Evolutionary conservation across 1,284 basidiomycete genomes (phyloP).

Genomic region (Ustilago bromivora): DNA sequence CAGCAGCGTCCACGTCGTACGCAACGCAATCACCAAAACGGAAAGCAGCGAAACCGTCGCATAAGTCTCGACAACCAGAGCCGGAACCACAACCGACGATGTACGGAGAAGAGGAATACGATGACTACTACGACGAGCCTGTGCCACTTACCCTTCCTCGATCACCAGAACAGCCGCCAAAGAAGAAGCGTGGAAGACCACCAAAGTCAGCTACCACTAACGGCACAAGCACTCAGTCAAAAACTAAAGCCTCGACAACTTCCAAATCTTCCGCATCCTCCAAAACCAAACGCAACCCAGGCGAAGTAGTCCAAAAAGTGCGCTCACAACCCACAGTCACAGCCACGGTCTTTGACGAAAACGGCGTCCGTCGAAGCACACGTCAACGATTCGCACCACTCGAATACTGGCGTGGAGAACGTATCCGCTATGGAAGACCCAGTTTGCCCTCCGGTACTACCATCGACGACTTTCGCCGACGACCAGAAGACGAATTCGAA

Average conservation of each 20-base stretch:
- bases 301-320: conserved; percentile 41
- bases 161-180: conserved; percentile 14
- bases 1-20: conserved; percentile 6
- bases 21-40: conserved; percentile 22
- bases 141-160: conserved; percentile 5
- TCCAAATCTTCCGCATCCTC: conserved; percentile 4
- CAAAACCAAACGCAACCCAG: conserved; percentile 28
- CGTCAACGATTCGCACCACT: conserved; percentile 82
- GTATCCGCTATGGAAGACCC: conserved; percentile 77
- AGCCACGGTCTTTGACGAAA: conserved; percentile 57
- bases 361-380: conserved; percentile 80
- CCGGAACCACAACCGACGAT: conserved; percentile 11
- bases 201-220: conserved; percentile 13
- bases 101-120: conserved; percentile 11
- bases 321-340: conserved; percentile 23
- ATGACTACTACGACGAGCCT: conserved; percentile 18
- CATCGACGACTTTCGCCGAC: conserved; percentile 27
- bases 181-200: conserved; percentile 33
- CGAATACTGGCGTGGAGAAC: conserved; percentile 93
- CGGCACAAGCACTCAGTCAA: conserved; percentile 13
- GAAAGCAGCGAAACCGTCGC: conserved; percentile 10
- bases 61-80: conserved; percentile 4
- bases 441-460: conserved; percentile 41
- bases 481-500: conserved; percentile 56
- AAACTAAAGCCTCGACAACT: background rate